Base-by-base conservation (phyloP, 1,284 basidiomycete species). In the Testicularia cyperi region DNA sequence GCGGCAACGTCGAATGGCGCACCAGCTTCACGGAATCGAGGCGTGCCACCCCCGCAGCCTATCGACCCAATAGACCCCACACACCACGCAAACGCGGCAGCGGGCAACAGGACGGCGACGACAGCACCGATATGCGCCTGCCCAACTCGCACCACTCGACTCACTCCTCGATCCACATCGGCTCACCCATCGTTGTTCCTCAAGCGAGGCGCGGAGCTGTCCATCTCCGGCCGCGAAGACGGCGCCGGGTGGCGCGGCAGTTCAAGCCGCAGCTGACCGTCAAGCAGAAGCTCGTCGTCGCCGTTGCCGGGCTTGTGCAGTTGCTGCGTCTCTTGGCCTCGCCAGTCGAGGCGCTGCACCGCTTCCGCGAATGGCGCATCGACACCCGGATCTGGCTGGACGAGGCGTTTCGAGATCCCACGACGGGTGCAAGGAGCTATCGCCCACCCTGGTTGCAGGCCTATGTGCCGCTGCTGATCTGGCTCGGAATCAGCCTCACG, bases 401-500 rank as follows among this genome's bases (percentile, higher is more conserved):
- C 47, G 53, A 70, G 15, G 55, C 74, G 7, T 75, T 75, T 35
- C 48, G 74, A 10, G 58, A 75, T 38, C 70, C 72, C 4, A 44
- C 49, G 6, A 73, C 70, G 16, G 64, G 67, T 24, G 24, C 52
- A 51, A 48, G 73, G 13, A 53, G 53, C 44, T 74, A 58, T 58
- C 48, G 55, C 28, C 77, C 77, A 3, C 52, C 57, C 15, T 74
- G 76, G 70, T 42, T 78, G 16, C 64, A 63, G 25, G 76, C 76
- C 5, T 78, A 77, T 38, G 49, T 75, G 15, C 77, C 77, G 14
- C 56, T 78, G 22, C 47, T 78, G 22, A 71, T 78, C 41, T 78
- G 77, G 77, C 56, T 77, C 19, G 67, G 36, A n/a, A 65, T 78
- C 44, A 74, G 68, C 34, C 39, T 77, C 12, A 44, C 38, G 16